These are phyloP conservation scores for Pseudogymnoascus sp. DNA, from an alignment of 2,329 filamentous ascomycete species.

Conservation along the genomic window DNA sequence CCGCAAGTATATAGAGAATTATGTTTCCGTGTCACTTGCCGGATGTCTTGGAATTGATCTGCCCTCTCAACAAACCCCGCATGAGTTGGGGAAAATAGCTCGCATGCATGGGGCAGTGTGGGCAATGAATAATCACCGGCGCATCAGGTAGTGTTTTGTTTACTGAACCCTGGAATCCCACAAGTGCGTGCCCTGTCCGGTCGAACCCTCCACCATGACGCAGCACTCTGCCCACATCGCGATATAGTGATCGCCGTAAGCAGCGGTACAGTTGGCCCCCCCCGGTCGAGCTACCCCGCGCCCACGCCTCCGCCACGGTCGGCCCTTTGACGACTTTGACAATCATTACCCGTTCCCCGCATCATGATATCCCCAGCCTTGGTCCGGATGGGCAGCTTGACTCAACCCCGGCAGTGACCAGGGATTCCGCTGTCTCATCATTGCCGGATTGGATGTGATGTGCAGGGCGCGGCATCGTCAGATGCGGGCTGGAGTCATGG, in stretches of 20 bases:
- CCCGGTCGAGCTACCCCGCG: not conserved
- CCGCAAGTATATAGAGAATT: not conserved
- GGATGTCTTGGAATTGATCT: not conserved
- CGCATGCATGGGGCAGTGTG: not conserved
- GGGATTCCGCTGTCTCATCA: not conserved
- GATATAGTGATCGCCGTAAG: slow-evolving; percentile 6
- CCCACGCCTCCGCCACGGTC: not conserved
- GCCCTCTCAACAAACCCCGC: not conserved
- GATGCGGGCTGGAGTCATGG: not conserved
- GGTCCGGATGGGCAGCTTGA: not conserved
- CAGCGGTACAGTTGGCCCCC: not conserved
- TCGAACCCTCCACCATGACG: not conserved
- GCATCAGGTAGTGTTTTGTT: slow-evolving; percentile 6
- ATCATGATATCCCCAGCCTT: not conserved
- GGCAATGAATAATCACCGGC: not conserved
- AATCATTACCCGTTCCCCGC: not conserved
- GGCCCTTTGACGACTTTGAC: not conserved
- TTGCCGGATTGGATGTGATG: not conserved
- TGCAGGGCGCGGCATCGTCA: slow-evolving; percentile 2
- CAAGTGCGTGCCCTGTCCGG: not conserved
- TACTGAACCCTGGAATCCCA: not conserved
- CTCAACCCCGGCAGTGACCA: not conserved
- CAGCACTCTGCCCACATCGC: not conserved
- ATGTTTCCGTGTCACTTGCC: not conserved
- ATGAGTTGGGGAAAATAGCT: not conserved